Evolutionary conservation across 306 rosid species (phyloP).

Genomic region (Argentina anserina): DNA sequence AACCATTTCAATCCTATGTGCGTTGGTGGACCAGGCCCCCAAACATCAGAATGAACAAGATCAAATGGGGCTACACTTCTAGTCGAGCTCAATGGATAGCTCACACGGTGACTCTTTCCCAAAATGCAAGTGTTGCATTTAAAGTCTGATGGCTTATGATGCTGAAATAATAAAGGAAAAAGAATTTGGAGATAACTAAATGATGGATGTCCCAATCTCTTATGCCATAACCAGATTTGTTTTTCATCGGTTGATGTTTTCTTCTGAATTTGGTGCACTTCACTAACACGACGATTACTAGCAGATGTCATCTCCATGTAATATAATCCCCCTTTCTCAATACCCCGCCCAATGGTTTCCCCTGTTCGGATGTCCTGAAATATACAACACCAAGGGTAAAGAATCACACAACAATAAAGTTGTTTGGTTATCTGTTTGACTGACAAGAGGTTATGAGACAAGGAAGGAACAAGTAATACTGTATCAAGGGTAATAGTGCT

Average conservation of each 20-base stretch:
- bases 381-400: neutral
- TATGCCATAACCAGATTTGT: constrained; percentile 2
- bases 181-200: neutral
- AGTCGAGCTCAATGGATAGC: neutral
- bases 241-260: neutral
- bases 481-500: neutral
- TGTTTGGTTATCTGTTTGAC: neutral
- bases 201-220: neutral
- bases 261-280: neutral
- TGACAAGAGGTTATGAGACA: neutral
- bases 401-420: neutral
- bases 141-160: neutral
- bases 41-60: neutral
- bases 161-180: neutral
- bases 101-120: neutral
- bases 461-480: neutral
- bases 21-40: neutral
- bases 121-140: neutral
- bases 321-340: neutral
- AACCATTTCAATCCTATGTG: neutral
- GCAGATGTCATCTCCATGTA: neutral
- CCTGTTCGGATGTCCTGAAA: neutral
- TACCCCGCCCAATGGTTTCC: neutral
- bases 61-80: neutral
- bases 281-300: neutral